phyloP scores from a whole-genome alignment of 129 eudicot genomes.

The Mikania micrantha region DNA sequence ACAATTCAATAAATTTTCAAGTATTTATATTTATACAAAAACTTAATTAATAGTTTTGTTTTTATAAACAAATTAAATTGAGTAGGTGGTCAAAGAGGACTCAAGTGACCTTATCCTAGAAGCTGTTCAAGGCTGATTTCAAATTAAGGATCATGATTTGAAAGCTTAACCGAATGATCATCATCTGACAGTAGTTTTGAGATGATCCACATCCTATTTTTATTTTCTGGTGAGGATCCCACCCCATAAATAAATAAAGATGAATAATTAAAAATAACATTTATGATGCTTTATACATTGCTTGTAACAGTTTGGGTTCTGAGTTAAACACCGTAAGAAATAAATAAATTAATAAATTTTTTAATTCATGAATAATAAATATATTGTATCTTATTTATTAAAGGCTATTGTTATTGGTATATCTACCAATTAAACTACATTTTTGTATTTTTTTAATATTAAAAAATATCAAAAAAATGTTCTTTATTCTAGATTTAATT shows the following conservation, averaged over 20 bases:
- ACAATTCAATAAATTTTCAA: too few relatives aligned
- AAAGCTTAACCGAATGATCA: slow-evolving; percentile 22
- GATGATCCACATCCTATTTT: slow-evolving; percentile 42
- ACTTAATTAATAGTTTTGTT: neutral
- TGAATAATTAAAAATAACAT: neutral
- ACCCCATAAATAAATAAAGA: neutral
- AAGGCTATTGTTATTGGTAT: too few relatives aligned
- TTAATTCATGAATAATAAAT: neutral
- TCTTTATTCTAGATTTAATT: too few relatives aligned
- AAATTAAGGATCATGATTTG: slow-evolving; percentile 31
- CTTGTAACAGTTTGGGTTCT: slow-evolving; percentile 41
- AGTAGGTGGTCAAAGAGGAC: too few relatives aligned
- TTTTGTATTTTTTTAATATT: too few relatives aligned
- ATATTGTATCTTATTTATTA: neutral
- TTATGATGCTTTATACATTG: slow-evolving; percentile 34
- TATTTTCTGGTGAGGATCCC: slow-evolving; percentile 5
- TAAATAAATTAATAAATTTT: too few relatives aligned
- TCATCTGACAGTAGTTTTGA: slow-evolving; percentile 41
- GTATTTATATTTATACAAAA: slow-evolving; percentile 15
- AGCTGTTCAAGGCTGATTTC: slow-evolving; percentile 40
- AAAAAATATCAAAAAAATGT: too few relatives aligned
- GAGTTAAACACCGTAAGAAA: slow-evolving; percentile 45
- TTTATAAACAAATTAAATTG: neutral
- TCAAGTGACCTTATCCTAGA: slow-evolving; percentile 42
- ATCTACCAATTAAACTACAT: too few relatives aligned